phyloP scores from a whole-genome alignment of 2,329 filamentous ascomycete genomes.

The Chaetomiaceae sp. region DNA sequence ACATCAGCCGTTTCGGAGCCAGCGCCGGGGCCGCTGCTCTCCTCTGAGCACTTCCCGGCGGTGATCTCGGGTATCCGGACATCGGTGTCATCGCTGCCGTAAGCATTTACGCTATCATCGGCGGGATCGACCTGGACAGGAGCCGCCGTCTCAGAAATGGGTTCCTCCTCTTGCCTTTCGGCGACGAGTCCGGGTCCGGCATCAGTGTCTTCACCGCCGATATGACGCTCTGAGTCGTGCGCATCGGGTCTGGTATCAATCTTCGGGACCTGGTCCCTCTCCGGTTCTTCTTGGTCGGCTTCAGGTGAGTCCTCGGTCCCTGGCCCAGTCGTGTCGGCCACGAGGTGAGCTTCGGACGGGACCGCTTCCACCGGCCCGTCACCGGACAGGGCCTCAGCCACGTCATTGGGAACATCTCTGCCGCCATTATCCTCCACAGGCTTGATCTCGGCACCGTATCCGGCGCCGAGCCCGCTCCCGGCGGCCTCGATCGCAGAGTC shows the following conservation, averaged over 20 bases:
- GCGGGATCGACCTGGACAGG: neutral
- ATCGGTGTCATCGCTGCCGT: neutral
- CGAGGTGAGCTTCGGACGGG: neutral
- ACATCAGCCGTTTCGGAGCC: neutral
- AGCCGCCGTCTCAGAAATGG: neutral
- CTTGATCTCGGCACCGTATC: constrained; percentile 7
- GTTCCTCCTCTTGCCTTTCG: neutral
- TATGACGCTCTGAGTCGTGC: neutral
- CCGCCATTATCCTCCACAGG: neutral
- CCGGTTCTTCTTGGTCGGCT: neutral
- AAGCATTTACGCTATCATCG: neutral
- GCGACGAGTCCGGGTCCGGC: neutral
- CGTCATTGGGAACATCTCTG: neutral
- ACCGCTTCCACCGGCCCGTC: neutral
- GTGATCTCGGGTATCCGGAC: neutral
- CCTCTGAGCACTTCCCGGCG: neutral
- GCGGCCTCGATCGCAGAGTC: neutral
- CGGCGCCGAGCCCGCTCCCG: constrained; percentile 14
- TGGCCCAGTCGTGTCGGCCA: neutral
- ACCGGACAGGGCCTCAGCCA: neutral
- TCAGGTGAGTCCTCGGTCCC: neutral
- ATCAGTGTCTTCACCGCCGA: neutral
- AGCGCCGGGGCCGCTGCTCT: neutral
- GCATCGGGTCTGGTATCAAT: neutral
- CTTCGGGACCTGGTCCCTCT: neutral